Percentiles rank a stretch among this genome's conserved stretches.
These are phyloP conservation scores for Lodderomyces beijingensis DNA, from an alignment of 1,139 yeast genomes.

Conservation along the genomic window DNA sequence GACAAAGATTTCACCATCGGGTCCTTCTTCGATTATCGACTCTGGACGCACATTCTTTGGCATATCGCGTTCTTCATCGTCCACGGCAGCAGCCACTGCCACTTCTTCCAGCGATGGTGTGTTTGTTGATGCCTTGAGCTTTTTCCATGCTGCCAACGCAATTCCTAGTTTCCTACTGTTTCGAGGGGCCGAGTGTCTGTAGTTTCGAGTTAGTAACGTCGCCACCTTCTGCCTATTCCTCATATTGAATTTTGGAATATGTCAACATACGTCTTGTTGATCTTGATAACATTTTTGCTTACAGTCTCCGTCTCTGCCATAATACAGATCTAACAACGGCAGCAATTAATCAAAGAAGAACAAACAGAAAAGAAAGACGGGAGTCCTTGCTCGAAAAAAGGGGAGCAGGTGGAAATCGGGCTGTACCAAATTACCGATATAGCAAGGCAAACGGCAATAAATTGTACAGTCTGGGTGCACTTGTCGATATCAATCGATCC, in stretches of 20 bases:
- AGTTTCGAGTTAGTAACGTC: slow-evolving; percentile 3
- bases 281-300: slow-evolving; percentile 6
- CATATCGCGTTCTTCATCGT: not conserved
- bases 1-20: slow-evolving; percentile 43
- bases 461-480: too few species aligned
- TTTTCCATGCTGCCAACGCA: slow-evolving; percentile 43
- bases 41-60: slow-evolving; percentile 5
- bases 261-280: slow-evolving; percentile 10
- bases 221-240: slow-evolving; percentile 1
- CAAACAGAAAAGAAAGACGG: too few species aligned
- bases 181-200: slow-evolving; percentile 24
- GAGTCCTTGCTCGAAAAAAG: too few species aligned
- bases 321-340: too few species aligned
- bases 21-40: slow-evolving; percentile 31
- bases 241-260: slow-evolving; percentile 2
- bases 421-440: too few species aligned
- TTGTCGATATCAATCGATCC: too few species aligned
- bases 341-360: too few species aligned
- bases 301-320: slow-evolving; percentile 1
- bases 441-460: too few species aligned
- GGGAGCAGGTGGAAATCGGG: too few species aligned
- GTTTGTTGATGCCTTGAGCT: slow-evolving; percentile 34
- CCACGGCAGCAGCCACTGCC: not conserved
- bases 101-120: too few species aligned
- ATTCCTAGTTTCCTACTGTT: slow-evolving; percentile 36